phyloP scores from a whole-genome alignment of 1,284 basidiomycete species.

The Moesziomyces sp. region DNA sequence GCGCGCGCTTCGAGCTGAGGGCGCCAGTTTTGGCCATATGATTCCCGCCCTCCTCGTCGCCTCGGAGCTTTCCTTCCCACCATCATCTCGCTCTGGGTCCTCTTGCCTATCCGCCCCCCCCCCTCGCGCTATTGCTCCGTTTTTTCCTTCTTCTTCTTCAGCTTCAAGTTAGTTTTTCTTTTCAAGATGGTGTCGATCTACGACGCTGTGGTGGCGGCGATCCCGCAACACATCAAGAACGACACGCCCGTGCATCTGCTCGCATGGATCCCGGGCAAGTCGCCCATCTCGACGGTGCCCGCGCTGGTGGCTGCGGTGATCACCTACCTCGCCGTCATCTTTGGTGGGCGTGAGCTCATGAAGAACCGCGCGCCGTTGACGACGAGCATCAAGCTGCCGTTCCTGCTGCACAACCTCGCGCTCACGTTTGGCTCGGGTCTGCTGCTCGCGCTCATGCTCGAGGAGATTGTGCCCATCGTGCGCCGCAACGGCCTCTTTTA shows the following conservation, averaged over 20 bases:
- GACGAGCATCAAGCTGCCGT: constrained; percentile 75
- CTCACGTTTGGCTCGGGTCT: constrained; percentile 84
- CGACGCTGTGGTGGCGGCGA: constrained; percentile 42
- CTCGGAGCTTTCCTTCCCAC: constrained; percentile 9
- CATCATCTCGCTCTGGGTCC: constrained; percentile 6
- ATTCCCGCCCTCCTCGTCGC: too few relatives aligned
- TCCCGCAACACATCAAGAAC: constrained; percentile 33
- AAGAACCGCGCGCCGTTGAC: constrained; percentile 73
- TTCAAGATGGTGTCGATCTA: constrained; percentile 50
- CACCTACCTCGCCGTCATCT: constrained; percentile 88
- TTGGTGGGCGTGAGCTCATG: constrained; percentile 87
- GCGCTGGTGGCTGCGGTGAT: constrained; percentile 71
- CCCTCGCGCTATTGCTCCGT: neutral
- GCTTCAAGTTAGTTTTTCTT: neutral
- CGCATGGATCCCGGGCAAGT: constrained; percentile 55
- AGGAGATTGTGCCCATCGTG: constrained; percentile 71
- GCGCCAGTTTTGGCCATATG: too few relatives aligned
- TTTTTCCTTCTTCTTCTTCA: neutral
- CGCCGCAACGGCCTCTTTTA: constrained; percentile 67
- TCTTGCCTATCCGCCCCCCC: neutral
- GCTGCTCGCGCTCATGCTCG: constrained; percentile 85
- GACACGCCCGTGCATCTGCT: constrained; percentile 39
- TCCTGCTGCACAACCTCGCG: constrained; percentile 91
- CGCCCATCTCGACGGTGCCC: constrained; percentile 60
- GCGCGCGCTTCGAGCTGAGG: too few relatives aligned